phyloP scores from a whole-genome alignment of 2,329 filamentous ascomycete genomes.

The Ilyonectria destructans region DNA sequence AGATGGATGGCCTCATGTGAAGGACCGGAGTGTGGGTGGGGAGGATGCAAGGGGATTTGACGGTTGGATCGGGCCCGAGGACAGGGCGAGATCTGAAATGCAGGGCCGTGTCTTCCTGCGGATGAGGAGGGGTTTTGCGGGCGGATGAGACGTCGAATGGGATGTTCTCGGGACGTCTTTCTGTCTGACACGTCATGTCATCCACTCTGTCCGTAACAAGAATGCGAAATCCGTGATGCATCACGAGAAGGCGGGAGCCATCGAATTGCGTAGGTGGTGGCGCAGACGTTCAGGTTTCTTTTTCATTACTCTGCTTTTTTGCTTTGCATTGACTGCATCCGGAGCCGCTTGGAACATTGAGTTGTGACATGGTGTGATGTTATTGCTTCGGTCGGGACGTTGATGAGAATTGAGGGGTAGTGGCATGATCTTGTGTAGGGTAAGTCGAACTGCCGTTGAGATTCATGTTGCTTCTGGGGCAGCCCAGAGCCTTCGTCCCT shows the following conservation, averaged over 20 bases:
- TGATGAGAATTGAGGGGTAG: background rate
- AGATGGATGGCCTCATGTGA: conserved; percentile 39
- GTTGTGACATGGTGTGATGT: conserved; percentile 2
- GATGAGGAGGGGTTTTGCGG: conserved; percentile 17
- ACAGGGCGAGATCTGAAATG: conserved; percentile 24
- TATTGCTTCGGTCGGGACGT: background rate
- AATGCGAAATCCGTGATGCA: conserved; percentile 12
- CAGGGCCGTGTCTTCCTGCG: conserved; percentile 21
- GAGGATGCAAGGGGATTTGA: conserved; percentile 22
- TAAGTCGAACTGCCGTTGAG: background rate
- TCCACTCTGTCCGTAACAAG: background rate
- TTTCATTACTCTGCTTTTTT: background rate
- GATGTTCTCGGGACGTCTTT: background rate
- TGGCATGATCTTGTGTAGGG: conserved; percentile 14
- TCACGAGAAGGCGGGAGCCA: conserved; percentile 15
- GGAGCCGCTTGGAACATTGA: background rate
- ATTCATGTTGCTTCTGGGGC: background rate
- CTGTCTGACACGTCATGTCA: conserved; percentile 40
- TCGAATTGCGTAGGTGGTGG: background rate
- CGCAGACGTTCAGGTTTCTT: background rate
- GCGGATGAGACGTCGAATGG: conserved; percentile 1
- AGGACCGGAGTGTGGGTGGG: conserved; percentile 25
- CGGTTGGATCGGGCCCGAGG: conserved; percentile 35
- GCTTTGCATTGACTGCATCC: background rate
- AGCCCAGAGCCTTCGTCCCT: background rate